Percentiles rank a stretch among this genome's conserved stretches.
phyloP scores from a whole-genome alignment of 164 flowering plant species.

The Stephania cephalantha region DNA sequence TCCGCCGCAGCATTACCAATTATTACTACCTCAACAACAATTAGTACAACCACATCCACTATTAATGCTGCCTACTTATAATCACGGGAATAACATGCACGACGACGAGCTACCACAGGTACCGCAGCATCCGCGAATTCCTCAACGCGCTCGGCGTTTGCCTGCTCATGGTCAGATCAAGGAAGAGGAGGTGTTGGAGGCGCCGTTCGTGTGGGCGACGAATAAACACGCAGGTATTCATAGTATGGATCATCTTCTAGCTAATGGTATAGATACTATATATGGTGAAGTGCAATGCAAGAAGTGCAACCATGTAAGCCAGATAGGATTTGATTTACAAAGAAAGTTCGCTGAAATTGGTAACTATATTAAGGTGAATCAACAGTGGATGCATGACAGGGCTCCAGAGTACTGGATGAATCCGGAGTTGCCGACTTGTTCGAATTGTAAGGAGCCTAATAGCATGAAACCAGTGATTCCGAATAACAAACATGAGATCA shows the following conservation, averaged over 20 bases:
- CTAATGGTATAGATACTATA: conserved; percentile 22
- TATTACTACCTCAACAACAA: too few relatives aligned
- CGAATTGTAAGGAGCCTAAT: conserved; percentile 32
- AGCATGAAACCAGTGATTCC: conserved; percentile 41
- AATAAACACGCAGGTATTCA: conserved; percentile 29
- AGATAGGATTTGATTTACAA: conserved; percentile 28
- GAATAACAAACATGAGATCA: conserved; percentile 36
- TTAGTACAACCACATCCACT: too few relatives aligned
- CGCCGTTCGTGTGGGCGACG: conserved; percentile 16
- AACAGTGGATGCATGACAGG: conserved; percentile 23
- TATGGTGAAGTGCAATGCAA: conserved; percentile 63
- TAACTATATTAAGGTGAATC: conserved; percentile 14
- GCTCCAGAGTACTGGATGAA: conserved; percentile 51
- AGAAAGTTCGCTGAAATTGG: conserved; percentile 34
- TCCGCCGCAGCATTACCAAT: neutral
- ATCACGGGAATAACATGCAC: too few relatives aligned
- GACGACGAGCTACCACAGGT: too few relatives aligned
- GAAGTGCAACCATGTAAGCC: conserved; percentile 35
- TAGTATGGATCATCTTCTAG: conserved; percentile 15
- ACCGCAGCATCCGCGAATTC: too few relatives aligned
- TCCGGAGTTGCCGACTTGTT: conserved; percentile 39
- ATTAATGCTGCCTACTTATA: too few relatives aligned
- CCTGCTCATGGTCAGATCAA: too few relatives aligned
- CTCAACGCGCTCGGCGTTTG: too few relatives aligned
- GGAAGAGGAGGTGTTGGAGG: too few relatives aligned